Evolutionary conservation across 2,329 filamentous ascomycete species (phyloP), one percentile per base, ranked within the genome.

Genomic region (Colletotrichum tabaci): DNA sequence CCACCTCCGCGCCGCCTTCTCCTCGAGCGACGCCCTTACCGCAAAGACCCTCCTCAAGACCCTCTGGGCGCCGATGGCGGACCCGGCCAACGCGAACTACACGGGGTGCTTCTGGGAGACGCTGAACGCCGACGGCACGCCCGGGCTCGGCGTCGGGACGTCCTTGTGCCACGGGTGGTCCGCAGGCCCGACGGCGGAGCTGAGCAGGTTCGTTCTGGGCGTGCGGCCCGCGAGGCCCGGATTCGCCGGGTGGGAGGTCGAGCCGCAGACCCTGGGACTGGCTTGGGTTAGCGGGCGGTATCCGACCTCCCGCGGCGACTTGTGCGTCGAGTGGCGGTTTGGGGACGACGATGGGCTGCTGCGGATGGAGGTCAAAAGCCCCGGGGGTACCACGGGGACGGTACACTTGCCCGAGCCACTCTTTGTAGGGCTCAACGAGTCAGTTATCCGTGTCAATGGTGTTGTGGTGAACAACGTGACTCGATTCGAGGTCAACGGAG

Each of bases 141-240:
- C 78, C 1, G 78, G 76, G 1, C 72, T 80, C 3, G 78, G 77
- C 0, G 4, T 73, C 9, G 26, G 42, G 1, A 82, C 80, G 2
- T 79, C 77, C 21, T 67, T 82, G 0, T 81, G 80, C 47, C 80
- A 82, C 60, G 80, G 76, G 1, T 82, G 80, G 80, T 73, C 75
- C 1, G 75, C 80, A 0, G 80, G 77, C 1, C 79, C 80, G 0
- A 81, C 79, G 2, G 78, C 78, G 46, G 79, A 81, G 46, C 67
- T 81, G 30, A 79, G 72, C 56, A 71, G 63, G 2, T 75, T 77
- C 67, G 78, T 80, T 9, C 73, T 82, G 3, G 79, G 79, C 9
- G 67, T 76, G 4, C 66, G 66, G 57, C 72, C 78, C 2, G 62
- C 69, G 2, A 62, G 10, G 0, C 74, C 78, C 3, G 77, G 78